Percentiles rank a stretch among this genome's conserved stretches.
These are phyloP conservation scores for Monilinia vaccinii-corymbosi DNA, from an alignment of 2,329 filamentous ascomycete species.

Conservation along the genomic window DNA sequence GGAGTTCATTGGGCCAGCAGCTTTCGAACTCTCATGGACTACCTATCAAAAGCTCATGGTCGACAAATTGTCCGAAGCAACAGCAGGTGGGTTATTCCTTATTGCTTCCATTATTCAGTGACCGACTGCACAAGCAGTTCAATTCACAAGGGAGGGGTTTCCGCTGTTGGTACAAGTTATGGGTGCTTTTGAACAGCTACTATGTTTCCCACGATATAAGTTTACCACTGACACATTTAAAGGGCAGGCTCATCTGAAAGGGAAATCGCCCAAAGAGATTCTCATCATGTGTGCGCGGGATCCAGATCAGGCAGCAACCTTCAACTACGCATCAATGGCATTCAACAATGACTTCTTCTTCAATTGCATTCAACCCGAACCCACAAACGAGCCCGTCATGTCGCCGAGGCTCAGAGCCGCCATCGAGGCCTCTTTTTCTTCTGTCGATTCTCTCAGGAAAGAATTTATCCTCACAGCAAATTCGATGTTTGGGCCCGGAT, in stretches of 20 bases:
- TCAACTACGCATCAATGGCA: constrained; percentile 96
- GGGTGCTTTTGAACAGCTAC: neutral
- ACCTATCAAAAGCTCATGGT: constrained; percentile 70
- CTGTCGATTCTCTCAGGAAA: constrained; percentile 68
- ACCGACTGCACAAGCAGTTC: neutral
- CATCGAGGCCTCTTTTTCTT: constrained; percentile 67
- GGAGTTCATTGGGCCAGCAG: constrained; percentile 60
- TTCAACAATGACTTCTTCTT: constrained; percentile 89
- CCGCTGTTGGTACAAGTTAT: neutral
- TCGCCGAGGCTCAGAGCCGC: constrained; percentile 51
- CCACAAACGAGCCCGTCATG: constrained; percentile 26
- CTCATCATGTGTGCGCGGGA: constrained; percentile 70
- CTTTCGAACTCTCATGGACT: constrained; percentile 70
- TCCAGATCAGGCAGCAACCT: constrained; percentile 65
- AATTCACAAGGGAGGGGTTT: neutral
- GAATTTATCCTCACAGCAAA: constrained; percentile 74
- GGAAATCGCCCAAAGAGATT: constrained; percentile 47
- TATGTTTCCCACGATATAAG: neutral
- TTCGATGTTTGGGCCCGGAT: constrained; percentile 94
- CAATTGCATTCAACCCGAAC: constrained; percentile 40
- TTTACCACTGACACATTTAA: neutral
- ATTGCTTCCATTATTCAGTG: neutral
- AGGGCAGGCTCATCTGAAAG: neutral
- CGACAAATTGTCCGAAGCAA: constrained; percentile 66
- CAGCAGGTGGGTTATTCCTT: constrained; percentile 49